Base-by-base conservation (phyloP, 352 stramenopile genomes). In the Globisporangium nodosum region DNA sequence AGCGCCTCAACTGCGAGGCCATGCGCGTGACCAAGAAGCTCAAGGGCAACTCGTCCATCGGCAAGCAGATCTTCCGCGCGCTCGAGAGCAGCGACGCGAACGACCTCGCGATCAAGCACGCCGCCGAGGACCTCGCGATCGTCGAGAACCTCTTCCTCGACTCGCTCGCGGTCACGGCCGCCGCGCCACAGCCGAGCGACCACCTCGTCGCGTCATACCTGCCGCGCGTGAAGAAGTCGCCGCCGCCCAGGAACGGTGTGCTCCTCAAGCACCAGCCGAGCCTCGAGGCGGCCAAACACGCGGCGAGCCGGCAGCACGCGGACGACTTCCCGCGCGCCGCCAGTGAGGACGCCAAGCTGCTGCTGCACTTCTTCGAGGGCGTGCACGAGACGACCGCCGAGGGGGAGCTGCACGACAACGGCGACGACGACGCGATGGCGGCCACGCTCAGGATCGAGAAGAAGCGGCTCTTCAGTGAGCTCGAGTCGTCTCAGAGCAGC, bases 21-120 rank as follows among this genome's bases (percentile, higher is more conserved):
- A 95, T 95, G 85, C 81, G 85, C 45, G 83, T 95, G 56, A 93
- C 85, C 30, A 95, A 95, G 61, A 95, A 95, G 65, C 76, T 95
- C 65, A 95, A 92, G 61, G 83, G 83, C 54, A 91, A 93, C 62
- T 90, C 77, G 64, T 93, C 82, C 39, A 92, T 94, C 64, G 85
- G 85, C 24, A 95, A 95, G 57, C 83, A 95, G 66, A 91, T 95
- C 54, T 95, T 93, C 58, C 81, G 85, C 31, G 71, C 81, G 52
- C 74, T 92, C 5, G 85, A 91, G 54, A 74, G 78, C 64, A 87
- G 68, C 11, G 65, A 73, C 1, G 70, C 81, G 40, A 92, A 85
- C 49, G 70, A 69, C 11, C 56, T 66, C 16, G 73, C 76, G 15
- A 90, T 92, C 56, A 60, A 68, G 31, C 69, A 68, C 2, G 85